Percentiles rank a stretch among this genome's conserved stretches.
phyloP scores from a whole-genome alignment of 1,139 yeast species.

The Blastobotrys apis region DNA sequence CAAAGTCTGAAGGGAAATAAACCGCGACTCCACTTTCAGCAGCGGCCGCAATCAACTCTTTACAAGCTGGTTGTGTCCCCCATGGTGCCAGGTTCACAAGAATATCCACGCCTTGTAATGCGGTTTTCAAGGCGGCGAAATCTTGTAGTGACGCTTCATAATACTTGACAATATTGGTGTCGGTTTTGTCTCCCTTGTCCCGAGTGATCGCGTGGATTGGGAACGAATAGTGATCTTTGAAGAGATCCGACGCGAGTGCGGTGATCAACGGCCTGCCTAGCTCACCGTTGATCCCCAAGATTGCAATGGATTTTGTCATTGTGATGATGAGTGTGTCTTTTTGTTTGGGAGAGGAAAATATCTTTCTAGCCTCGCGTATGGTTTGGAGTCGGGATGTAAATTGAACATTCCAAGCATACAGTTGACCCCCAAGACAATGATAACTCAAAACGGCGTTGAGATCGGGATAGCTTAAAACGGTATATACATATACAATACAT shows the following conservation, averaged over 20 bases:
- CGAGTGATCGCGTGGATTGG: slow-evolving; percentile 40
- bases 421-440: too few relatives aligned
- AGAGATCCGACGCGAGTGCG: slow-evolving; percentile 37
- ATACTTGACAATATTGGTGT: slow-evolving; percentile 31
- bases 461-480: too few relatives aligned
- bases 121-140: slow-evolving; percentile 14
- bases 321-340: background rate
- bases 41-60: background rate
- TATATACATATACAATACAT: too few relatives aligned
- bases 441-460: too few relatives aligned
- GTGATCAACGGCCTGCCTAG: slow-evolving; percentile 47
- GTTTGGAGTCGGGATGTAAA: too few relatives aligned
- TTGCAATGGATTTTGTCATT: slow-evolving; percentile 37
- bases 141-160: slow-evolving; percentile 16
- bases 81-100: slow-evolving; percentile 22
- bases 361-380: too few relatives aligned
- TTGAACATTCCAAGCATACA: too few relatives aligned
- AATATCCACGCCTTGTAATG: slow-evolving; percentile 2
- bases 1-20: slow-evolving; percentile 60
- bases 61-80: slow-evolving; percentile 17
- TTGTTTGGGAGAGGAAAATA: too few relatives aligned
- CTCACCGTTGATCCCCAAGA: slow-evolving; percentile 51
- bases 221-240: background rate
- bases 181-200: slow-evolving; percentile 37
- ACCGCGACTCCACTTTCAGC: background rate